Percentiles rank a stretch among this genome's conserved stretches.
phyloP scores from a whole-genome alignment of 306 rosid species.

The Crotalaria pallida region DNA sequence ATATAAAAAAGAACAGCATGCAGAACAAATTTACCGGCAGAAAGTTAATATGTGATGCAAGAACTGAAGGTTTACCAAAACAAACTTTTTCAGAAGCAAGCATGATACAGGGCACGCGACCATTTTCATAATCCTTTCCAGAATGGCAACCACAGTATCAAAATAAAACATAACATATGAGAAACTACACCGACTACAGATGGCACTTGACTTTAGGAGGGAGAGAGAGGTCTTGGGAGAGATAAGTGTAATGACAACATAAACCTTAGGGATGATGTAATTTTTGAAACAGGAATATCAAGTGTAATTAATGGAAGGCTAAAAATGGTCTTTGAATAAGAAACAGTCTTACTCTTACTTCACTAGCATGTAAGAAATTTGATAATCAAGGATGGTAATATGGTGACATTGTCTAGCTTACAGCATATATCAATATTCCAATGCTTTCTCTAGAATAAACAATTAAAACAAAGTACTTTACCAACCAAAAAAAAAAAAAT shows the following conservation, averaged over 20 bases:
- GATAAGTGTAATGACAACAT: no score
- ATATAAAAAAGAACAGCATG: neutral
- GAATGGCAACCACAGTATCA: neutral
- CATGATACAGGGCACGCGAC: neutral
- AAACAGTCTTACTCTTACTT: neutral
- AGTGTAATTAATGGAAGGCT: neutral
- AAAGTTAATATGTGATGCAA: neutral
- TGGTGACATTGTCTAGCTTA: conserved; percentile 30
- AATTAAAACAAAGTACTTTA: conserved; percentile 52
- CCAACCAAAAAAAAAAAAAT: no score
- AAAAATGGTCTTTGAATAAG: neutral
- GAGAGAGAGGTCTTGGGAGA: no score
- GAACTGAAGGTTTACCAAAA: neutral
- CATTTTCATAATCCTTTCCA: neutral
- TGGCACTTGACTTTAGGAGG: no score
- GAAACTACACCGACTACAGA: no score
- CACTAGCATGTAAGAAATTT: conserved; percentile 15
- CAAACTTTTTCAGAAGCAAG: conserved; percentile 1
- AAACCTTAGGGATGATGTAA: no score
- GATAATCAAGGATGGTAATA: neutral
- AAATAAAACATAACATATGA: no score
- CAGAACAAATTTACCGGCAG: neutral
- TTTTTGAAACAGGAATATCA: no score
- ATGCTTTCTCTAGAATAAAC: conserved; percentile 38
- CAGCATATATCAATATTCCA: conserved; percentile 28